Percentiles rank a stretch among this genome's conserved stretches.
phyloP scores from a whole-genome alignment of 441 rosid genomes.

The Adansonia rubrostipa region DNA sequence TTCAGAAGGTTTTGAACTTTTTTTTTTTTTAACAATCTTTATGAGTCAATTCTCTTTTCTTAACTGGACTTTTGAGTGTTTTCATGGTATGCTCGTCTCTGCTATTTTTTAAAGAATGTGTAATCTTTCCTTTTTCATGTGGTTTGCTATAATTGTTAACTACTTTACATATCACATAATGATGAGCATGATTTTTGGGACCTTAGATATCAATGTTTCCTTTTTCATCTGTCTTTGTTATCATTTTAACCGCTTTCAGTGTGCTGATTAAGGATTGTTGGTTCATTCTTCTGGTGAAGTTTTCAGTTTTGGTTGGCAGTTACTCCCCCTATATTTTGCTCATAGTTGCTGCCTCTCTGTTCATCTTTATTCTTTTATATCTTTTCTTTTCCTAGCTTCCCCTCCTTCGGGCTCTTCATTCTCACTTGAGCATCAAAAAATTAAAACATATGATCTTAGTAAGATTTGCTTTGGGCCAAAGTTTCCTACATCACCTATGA shows the following conservation, averaged over 20 bases:
- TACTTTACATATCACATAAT: not conserved
- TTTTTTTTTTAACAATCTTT: constrained; percentile 17
- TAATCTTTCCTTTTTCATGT: not conserved
- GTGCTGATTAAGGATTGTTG: constrained; percentile 15
- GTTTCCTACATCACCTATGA: constrained; percentile 6
- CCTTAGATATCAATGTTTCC: not conserved
- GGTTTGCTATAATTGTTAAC: not conserved
- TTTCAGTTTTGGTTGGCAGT: not conserved
- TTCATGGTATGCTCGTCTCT: not conserved
- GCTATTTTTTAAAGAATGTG: not conserved
- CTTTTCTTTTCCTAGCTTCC: constrained; percentile 10
- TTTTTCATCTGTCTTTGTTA: not conserved
- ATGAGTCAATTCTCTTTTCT: not conserved
- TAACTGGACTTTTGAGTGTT: not conserved
- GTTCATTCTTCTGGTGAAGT: not conserved
- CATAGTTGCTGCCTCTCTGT: not conserved
- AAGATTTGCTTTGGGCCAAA: not conserved
- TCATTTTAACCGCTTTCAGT: not conserved
- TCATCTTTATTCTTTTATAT: not conserved
- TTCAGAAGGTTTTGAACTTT: constrained; percentile 74
- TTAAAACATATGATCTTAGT: not conserved
- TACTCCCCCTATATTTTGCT: not conserved
- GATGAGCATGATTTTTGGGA: not conserved
- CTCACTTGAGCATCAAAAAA: constrained; percentile 3
- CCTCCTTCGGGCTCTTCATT: not conserved